Conservation (phyloP, 805 yeast species). For the Candida nonsorbophila region DNA sequence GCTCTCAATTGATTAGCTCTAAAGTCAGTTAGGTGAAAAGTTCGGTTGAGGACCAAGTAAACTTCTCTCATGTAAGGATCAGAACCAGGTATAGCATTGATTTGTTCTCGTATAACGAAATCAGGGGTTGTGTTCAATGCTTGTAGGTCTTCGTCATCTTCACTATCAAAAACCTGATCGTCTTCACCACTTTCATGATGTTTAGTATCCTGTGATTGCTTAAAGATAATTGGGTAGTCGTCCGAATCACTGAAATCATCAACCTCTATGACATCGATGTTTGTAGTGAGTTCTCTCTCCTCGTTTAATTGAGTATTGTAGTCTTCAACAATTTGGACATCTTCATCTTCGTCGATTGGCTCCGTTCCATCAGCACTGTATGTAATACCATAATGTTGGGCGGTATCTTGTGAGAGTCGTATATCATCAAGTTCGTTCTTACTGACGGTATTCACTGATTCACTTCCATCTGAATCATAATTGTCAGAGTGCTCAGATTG, state of each 20-base stretch:
- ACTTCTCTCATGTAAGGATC: slow-evolving; percentile 70
- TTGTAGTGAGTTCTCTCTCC: slow-evolving; percentile 26
- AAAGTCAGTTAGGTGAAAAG: slow-evolving; percentile 63
- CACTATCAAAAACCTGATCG: too few relatives aligned
- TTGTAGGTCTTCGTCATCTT: slow-evolving; percentile 15
- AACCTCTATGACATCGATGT: slow-evolving; percentile 27
- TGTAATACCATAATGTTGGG: slow-evolving; percentile 20
- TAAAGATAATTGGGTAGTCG: too few relatives aligned
- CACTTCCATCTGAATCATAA: slow-evolving; percentile 2
- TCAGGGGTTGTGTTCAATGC: slow-evolving; percentile 13
- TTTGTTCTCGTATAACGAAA: slow-evolving; percentile 8
- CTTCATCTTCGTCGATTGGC: slow-evolving; percentile 5
- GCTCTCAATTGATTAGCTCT: slow-evolving; percentile 86
- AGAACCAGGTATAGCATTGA: slow-evolving; percentile 23
- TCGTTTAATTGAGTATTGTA: slow-evolving; percentile 36
- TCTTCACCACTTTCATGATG: not conserved
- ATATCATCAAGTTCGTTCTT: slow-evolving; percentile 20
- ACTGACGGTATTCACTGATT: slow-evolving; percentile 3
- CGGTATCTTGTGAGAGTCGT: slow-evolving; percentile 29
- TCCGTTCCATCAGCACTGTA: slow-evolving; percentile 13
- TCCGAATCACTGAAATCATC: slow-evolving; percentile 2
- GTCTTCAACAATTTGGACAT: slow-evolving; percentile 13
- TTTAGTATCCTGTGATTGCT: too few relatives aligned
- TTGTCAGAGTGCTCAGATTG: too few relatives aligned
- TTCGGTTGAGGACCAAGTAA: slow-evolving; percentile 45